Percentiles rank a stretch among this genome's conserved stretches.
These are phyloP conservation scores for Coemansia sp. DNA, from an alignment of 192 early-diverging fungal genomes.

Conservation along the genomic window DNA sequence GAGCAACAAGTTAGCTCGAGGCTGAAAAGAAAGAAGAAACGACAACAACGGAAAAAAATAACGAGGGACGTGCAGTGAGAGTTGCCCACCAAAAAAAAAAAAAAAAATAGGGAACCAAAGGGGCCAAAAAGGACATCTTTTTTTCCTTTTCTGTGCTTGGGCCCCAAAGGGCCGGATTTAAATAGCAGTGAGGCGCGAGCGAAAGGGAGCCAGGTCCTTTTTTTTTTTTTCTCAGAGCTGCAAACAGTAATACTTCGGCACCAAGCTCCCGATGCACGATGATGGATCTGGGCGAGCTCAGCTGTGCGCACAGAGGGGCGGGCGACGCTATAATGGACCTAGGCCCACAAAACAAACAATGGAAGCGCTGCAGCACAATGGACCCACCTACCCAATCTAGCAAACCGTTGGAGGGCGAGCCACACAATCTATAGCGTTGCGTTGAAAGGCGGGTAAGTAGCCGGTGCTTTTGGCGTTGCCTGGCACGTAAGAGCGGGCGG, in stretches of 20 bases:
- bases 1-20: neutral
- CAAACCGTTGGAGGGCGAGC: too few relatives aligned
- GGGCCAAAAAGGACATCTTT: neutral
- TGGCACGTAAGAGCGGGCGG: too few relatives aligned
- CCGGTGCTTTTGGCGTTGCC: too few relatives aligned
- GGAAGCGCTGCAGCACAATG: neutral
- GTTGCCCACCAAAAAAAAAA: neutral
- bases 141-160: too few relatives aligned
- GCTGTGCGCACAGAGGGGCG: neutral
- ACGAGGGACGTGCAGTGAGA: neutral
- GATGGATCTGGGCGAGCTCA: neutral
- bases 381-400: too few relatives aligned
- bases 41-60: constrained; percentile 2
- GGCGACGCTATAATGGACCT: neutral
- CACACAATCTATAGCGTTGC: too few relatives aligned
- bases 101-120: neutral
- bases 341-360: neutral
- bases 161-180: neutral
- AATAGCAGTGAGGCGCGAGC: too few relatives aligned
- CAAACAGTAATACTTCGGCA: neutral
- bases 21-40: neutral
- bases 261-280: neutral
- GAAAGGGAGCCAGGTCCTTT: too few relatives aligned
- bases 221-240: constrained; percentile 4
- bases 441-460: too few relatives aligned